Evolutionary conservation across 176 grass and related monocot genomes (phyloP).

Genomic region (Oryza meridionalis): DNA sequence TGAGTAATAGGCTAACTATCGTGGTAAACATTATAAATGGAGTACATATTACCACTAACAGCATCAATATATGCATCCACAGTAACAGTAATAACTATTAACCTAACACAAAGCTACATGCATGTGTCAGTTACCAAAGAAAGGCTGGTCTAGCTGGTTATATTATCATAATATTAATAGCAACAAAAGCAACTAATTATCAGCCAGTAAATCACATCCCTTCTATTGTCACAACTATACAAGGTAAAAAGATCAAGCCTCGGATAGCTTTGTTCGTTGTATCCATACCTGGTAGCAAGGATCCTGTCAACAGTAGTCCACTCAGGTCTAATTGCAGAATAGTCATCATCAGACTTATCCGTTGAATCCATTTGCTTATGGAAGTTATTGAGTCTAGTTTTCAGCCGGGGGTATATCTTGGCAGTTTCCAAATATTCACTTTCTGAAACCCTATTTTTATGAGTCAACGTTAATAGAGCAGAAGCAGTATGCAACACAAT

Average conservation of each 20-base stretch:
- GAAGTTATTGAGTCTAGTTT: conserved; percentile 91
- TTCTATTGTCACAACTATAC: conserved; percentile 8
- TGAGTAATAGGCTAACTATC: conserved; percentile 25
- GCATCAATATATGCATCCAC: neutral
- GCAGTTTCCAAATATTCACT: conserved; percentile 83
- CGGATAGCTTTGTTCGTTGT: conserved; percentile 14
- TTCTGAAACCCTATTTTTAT: conserved; percentile 78
- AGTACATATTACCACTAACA: conserved; percentile 4
- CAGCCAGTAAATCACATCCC: neutral
- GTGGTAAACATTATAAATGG: conserved; percentile 15
- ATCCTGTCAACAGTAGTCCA: conserved; percentile 96
- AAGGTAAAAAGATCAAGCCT: conserved; percentile 14
- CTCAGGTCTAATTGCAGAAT: conserved; percentile 78
- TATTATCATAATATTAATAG: neutral
- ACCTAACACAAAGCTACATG: conserved; percentile 11
- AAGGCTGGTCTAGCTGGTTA: conserved; percentile 13
- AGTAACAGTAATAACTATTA: neutral
- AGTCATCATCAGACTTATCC: conserved; percentile 91
- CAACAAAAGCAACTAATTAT: conserved; percentile 11
- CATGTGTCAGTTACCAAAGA: conserved; percentile 11
- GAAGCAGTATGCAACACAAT: conserved; percentile 29
- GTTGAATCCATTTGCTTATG: conserved; percentile 62
- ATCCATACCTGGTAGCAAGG: conserved; percentile 73
- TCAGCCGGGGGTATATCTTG: conserved; percentile 77
- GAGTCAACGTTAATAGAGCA: conserved; percentile 36